phyloP scores from a whole-genome alignment of 352 stramenopile genomes.

The Phytophthora cryptogea region DNA sequence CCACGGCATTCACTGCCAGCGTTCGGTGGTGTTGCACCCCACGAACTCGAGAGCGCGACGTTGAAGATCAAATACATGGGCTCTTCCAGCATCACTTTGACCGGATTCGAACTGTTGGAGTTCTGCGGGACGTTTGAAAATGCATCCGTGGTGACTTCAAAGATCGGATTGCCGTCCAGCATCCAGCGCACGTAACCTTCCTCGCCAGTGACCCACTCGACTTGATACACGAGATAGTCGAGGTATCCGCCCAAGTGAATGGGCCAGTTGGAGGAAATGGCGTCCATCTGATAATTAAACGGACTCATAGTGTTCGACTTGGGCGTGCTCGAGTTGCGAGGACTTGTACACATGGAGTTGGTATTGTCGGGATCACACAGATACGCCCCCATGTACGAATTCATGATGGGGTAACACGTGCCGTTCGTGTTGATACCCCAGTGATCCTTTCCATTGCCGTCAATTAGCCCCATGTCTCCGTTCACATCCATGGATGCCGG shows the following conservation, averaged over 20 bases:
- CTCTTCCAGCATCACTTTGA: constrained; percentile 83
- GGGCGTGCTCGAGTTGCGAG: constrained; percentile 38
- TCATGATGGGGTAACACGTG: constrained; percentile 66
- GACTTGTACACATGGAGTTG: constrained; percentile 39
- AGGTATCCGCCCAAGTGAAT: constrained; percentile 62
- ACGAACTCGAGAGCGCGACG: constrained; percentile 90
- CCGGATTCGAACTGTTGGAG: constrained; percentile 44
- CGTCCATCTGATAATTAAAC: constrained; percentile 83
- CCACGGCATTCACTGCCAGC: constrained; percentile 51
- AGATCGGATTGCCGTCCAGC: constrained; percentile 58
- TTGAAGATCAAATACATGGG: constrained; percentile 95
- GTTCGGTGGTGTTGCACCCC: constrained; percentile 73
- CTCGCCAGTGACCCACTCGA: constrained; percentile 74
- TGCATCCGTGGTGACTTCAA: constrained; percentile 59
- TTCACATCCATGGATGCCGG: constrained; percentile 52
- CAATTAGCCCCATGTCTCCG: constrained; percentile 40
- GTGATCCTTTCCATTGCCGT: constrained; percentile 34
- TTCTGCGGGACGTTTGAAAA: constrained; percentile 63
- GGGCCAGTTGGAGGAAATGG: constrained; percentile 76
- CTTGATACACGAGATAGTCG: constrained; percentile 65
- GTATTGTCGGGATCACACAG: constrained; percentile 64
- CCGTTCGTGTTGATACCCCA: constrained; percentile 74
- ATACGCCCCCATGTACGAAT: constrained; percentile 66
- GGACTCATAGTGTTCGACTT: constrained; percentile 61
- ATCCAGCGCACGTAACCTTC: constrained; percentile 76